Base-by-base conservation (phyloP, 106 monocot genomes). In the Narthecium ossifragum region DNA sequence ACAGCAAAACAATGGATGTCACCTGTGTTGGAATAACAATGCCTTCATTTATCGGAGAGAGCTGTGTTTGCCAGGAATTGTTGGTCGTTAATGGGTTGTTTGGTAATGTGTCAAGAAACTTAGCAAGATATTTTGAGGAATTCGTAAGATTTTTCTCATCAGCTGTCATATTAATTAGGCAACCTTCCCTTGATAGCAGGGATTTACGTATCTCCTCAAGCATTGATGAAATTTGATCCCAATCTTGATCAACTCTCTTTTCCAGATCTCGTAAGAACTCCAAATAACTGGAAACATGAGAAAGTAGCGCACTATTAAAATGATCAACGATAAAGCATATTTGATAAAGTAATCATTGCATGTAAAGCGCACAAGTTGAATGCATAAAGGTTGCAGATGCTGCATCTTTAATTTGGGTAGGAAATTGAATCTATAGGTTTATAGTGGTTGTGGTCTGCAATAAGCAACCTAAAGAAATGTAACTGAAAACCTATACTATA, bases 1-100 rank as follows among this genome's bases (percentile, higher is more conserved):
- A 20, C 24, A 27, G 17, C 15, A 48, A 40, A 26, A 18, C 38
- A 68, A 65, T 53, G 54, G 21, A 28, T 20, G 53, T 27, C 52
- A 90, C 96, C 84, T 98, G 96, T 30, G 96, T 98, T 46, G 96
- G 96, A 51, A 98, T 80, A 54, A 84, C 78, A 43, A 98, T 87
- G 52, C 87, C 96, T 88, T 98, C 96, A 72, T 98, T 81, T 49
- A 66, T 71, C 48, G 67, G 51, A 62, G 83, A 57, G 47, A 98
- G 75, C 49, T 46, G 72, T 18, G 58, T 39, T 8, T 66, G 34
- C 84, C 83, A 98, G 20, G 84, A 66, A 46, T 49, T 58, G 58
- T 20, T 52, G 39, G 56, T 69, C 58, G 38, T 8, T 15, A 74
- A 60, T 34, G 75, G 34, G 61, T 60, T 41, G 62, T 22, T 81